Evolutionary conservation across 2,329 filamentous ascomycete species (phyloP), one percentile per base, ranked within the genome.

Genomic region (Arachnomyces sp.): DNA sequence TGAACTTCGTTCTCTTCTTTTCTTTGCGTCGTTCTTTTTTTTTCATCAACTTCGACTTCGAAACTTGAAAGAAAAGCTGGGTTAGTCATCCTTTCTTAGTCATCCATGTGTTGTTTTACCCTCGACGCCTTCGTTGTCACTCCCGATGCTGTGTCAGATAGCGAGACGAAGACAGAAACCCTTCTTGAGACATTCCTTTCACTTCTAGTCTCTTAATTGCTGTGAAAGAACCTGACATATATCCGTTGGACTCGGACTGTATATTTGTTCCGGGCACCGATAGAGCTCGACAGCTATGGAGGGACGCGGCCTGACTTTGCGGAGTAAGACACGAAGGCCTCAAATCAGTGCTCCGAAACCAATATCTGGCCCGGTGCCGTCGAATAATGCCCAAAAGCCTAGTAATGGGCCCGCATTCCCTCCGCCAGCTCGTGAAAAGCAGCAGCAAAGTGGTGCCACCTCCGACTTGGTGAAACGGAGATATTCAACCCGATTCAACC

Each of bases 401-500:
- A 56, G 62, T 40, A 52, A 57, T 50, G 53, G 55, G 28, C 52
- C 51, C 33, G 52, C 56, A 31, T 44, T 57, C 40, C 48, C 56
- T 36, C 48, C 50, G 38, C 56, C 47, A 30, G 57, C 55, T 5
- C 61, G 62, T 29, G 64, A 69, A 49, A 59, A 66, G 39, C 61
- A 65, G 30, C 65, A 66, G 46, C 57, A 65, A 42, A 68, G 65
- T 40, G 68, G 60, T 42, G 73, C 76, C 52, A 82, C 80, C 31
- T 77, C 78, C 13, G 90, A 98, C 61, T 72, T 96, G 39, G 89
- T 98, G 44, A 96, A 96, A 69, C 78, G 88, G 52, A 75, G 92
- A 52, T 98, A 96, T 65, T 96, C 92, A 30, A 89, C 89, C 31
- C 82, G 90, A 45, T 94, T 95, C 62, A 90, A 88, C 53, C 80